Evolutionary conservation across 2,329 filamentous ascomycete species (phyloP), one percentile per base, ranked within the genome.

Genomic region (Pestalotiopsis sp.): DNA sequence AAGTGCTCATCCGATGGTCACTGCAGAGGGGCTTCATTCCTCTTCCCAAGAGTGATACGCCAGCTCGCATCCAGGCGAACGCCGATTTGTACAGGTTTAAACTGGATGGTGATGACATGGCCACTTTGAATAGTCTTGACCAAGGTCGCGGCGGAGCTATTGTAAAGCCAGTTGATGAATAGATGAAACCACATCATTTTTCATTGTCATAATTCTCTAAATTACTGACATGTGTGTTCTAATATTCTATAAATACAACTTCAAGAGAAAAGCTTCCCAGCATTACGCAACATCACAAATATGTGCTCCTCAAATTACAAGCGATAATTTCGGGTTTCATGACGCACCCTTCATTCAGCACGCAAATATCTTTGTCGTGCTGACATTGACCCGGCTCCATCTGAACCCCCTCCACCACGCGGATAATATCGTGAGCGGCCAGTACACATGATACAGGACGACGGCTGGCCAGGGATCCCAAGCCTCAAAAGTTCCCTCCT

Each of bases 21-120:
- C 78, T 94, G 75, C 90, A 94, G 75, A 93, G 92, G 80, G 85
- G 83, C 12, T 92, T 89, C 87, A 85, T 90, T n/a, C 90, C 91
- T n/a, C 78, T 93, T 68, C 90, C 90, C 23, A 93, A 93, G 83
- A 91, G 89, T 69, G 87, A 88, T 66, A 86, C 83, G 2, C 81
- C 84, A 0, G 85, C 84, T 7, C 83, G 89, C 7, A 92, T 93
- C 72, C 82, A 79, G 66, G 82, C 85, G 67, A 92, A 92, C 74
- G 83, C 85, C 0, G 81, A 90, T 68, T 83, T 92, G 0, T 92
- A 86, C 76, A 83, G 84, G 66, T 92, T 92, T 75, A 81, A 84
- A 40, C 79, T 93, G 12, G 81, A 80, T 4, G 75, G 80, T 12
- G 84, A 86, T 12, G 90, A 92, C 68, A 89, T 93, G 87, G 75